Evolutionary conservation across 2,329 filamentous ascomycete genomes (phyloP).

Genomic region (Stagonosporopsis rhizophila): DNA sequence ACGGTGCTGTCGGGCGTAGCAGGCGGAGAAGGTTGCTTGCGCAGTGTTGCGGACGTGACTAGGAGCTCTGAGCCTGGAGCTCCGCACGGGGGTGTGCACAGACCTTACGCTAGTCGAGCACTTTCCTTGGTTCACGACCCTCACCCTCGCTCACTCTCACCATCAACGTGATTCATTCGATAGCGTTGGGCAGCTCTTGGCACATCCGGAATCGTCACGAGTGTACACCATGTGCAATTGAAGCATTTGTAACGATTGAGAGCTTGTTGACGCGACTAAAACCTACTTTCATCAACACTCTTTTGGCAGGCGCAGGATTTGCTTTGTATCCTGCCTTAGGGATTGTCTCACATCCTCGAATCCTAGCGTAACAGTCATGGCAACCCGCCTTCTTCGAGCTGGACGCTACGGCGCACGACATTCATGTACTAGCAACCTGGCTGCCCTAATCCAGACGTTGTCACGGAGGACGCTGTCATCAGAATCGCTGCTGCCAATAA

Average conservation of each 20-base stretch:
- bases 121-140: constrained; percentile 2
- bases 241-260: neutral
- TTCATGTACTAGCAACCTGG: neutral
- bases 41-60: neutral
- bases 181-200: neutral
- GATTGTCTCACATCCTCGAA: constrained; percentile 2
- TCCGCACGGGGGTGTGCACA: constrained; percentile 9
- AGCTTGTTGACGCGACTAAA: neutral
- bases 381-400: constrained; percentile 1
- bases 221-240: neutral
- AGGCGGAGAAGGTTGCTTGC: neutral
- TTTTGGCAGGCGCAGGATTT: constrained; percentile 1
- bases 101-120: constrained; percentile 4
- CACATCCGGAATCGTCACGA: neutral
- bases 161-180: neutral
- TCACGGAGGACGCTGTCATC: constrained; percentile 4
- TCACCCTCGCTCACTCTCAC: constrained; percentile 1
- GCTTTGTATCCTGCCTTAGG: constrained; percentile 1
- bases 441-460: neutral
- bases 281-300: constrained; percentile 4
- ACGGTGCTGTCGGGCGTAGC: neutral
- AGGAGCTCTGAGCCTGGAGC: constrained; percentile 10
- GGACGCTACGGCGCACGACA: neutral
- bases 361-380: constrained; percentile 9
- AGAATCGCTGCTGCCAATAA: constrained; percentile 5